Evolutionary conservation across 352 stramenopile species (phyloP).

Genomic region (Globisporangium acanthophoron): DNA sequence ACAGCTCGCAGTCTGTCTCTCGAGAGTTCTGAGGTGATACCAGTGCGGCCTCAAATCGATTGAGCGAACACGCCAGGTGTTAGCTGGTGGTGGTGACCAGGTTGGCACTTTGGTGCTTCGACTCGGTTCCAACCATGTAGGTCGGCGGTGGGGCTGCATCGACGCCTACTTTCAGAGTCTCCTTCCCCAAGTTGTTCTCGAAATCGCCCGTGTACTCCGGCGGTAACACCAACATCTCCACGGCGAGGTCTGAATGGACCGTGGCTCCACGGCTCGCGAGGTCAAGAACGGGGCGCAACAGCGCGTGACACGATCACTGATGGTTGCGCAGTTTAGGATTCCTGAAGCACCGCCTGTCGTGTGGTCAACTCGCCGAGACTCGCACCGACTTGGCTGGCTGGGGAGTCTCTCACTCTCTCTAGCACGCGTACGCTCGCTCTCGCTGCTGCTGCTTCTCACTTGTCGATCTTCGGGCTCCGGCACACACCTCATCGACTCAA

Average conservation of each 20-base stretch:
- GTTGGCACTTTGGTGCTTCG: too few species aligned
- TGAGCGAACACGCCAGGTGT: background rate
- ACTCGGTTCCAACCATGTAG: too few species aligned
- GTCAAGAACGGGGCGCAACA: background rate
- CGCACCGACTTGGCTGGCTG: background rate
- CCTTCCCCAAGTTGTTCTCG: too few species aligned
- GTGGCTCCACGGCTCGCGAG: too few species aligned
- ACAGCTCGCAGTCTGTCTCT: background rate
- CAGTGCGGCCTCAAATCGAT: background rate
- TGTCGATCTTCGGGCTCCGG: background rate
- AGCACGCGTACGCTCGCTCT: background rate
- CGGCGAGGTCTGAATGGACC: too few species aligned
- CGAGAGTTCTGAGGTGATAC: background rate
- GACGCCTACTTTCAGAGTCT: too few species aligned
- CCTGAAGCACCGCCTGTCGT: constrained; percentile 1
- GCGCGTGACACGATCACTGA: background rate
- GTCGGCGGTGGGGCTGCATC: too few species aligned
- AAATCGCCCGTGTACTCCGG: too few species aligned
- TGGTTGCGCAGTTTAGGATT: background rate
- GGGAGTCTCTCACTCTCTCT: background rate
- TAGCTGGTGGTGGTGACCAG: too few species aligned
- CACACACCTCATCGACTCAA: background rate
- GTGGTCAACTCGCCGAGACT: constrained; percentile 1
- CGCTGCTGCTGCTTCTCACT: background rate
- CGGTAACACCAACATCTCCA: too few species aligned